Evolutionary conservation across 2,329 filamentous ascomycete genomes (phyloP).

Genomic region (Verticillium tricorpus): DNA sequence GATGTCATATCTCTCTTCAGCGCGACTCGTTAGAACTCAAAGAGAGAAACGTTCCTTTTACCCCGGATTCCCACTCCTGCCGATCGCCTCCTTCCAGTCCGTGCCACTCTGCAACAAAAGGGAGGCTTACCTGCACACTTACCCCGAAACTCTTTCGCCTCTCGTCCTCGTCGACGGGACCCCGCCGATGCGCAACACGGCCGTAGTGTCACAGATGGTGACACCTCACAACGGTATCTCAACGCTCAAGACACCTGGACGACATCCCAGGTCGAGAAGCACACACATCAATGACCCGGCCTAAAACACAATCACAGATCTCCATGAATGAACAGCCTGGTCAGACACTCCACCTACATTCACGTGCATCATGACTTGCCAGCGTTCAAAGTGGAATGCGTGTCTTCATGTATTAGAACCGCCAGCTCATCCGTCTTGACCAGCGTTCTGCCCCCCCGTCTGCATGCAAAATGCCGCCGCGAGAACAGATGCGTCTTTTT

Average conservation of each 20-base stretch:
- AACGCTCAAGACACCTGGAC: too few relatives aligned
- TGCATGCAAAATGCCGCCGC: slow-evolving; percentile 3
- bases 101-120: background rate
- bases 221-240: too few relatives aligned
- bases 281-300: too few relatives aligned
- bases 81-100: background rate
- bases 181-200: too few relatives aligned
- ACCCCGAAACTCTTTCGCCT: background rate
- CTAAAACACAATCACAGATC: too few relatives aligned
- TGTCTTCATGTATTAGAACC: slow-evolving; percentile 14
- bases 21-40: background rate
- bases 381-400: slow-evolving; percentile 5
- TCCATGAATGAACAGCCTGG: too few relatives aligned
- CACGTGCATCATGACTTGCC: background rate
- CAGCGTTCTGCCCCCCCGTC: slow-evolving; percentile 8
- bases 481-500: slow-evolving; percentile 11
- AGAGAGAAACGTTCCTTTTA: background rate
- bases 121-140: background rate
- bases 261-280: too few relatives aligned
- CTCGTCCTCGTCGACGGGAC: too few relatives aligned
- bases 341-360: background rate
- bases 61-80: background rate
- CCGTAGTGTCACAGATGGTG: too few relatives aligned
- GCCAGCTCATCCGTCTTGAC: slow-evolving; percentile 9
- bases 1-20: background rate